These are phyloP conservation scores for Prillingera fragicola DNA, from an alignment of 1,284 basidiomycete genomes.

Conservation along the genomic window DNA sequence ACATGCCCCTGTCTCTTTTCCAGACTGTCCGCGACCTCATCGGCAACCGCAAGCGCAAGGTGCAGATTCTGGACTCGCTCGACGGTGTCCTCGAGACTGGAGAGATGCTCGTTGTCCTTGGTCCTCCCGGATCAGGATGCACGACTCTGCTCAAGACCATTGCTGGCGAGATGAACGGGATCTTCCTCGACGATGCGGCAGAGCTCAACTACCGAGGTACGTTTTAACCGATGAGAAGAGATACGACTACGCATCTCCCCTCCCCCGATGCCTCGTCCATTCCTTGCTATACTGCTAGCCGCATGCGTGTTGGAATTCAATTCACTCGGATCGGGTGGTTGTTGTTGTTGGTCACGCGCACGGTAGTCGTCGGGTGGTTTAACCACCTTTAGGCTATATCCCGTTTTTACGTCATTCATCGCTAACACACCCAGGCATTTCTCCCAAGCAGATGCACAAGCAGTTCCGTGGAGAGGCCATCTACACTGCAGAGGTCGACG, in stretches of 20 bases:
- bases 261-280: too few species aligned
- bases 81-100: slow-evolving; percentile 50
- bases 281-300: too few species aligned
- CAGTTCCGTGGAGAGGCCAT: slow-evolving; percentile 50
- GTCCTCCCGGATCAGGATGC: slow-evolving; percentile 62
- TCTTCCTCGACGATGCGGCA: slow-evolving; percentile 47
- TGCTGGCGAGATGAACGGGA: slow-evolving; percentile 54
- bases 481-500: slow-evolving; percentile 51
- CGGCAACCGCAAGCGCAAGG: slow-evolving; percentile 44
- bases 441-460: slow-evolving; percentile 43
- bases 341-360: too few species aligned
- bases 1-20: slow-evolving; percentile 44
- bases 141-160: slow-evolving; percentile 55
- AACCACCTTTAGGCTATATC: too few species aligned
- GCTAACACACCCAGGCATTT: slow-evolving; percentile 29
- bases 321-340: too few species aligned
- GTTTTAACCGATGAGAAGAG: too few species aligned
- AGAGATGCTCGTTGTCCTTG: slow-evolving; percentile 55
- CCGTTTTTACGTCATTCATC: background rate
- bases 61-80: slow-evolving; percentile 52
- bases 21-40: slow-evolving; percentile 41
- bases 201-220: slow-evolving; percentile 47
- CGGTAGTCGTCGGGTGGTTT: too few species aligned
- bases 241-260: too few species aligned
- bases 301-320: too few species aligned